A percentile compares a stretch with the other conserved stretches of the same genome.
These are phyloP conservation scores for Saccharomyces pastorianus DNA, from an alignment of 1,139 yeast species.

Conservation along the genomic window DNA sequence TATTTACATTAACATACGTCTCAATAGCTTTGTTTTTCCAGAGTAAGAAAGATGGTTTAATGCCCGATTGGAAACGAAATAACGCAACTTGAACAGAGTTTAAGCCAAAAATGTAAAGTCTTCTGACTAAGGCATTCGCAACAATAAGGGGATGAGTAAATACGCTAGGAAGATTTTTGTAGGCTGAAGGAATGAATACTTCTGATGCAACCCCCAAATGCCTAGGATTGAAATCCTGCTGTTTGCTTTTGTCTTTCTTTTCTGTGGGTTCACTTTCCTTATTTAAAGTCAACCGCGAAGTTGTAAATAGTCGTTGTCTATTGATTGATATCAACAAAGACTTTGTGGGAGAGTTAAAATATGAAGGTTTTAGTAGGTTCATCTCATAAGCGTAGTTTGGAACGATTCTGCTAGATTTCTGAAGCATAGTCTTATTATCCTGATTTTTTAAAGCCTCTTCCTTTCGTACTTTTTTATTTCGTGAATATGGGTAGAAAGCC, in stretches of 20 bases:
- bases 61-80: slow-evolving; percentile 54
- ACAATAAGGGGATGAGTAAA: slow-evolving; percentile 37
- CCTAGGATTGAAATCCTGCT: slow-evolving; percentile 32
- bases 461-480: no score
- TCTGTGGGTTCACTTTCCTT: slow-evolving; percentile 4
- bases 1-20: slow-evolving; percentile 54
- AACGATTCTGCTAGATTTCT: background rate
- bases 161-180: slow-evolving; percentile 38
- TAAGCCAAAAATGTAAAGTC: slow-evolving; percentile 48
- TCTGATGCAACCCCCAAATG: slow-evolving; percentile 41
- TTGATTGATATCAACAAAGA: background rate
- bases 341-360: background rate
- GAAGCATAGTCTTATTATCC: background rate
- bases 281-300: slow-evolving; percentile 2
- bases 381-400: background rate
- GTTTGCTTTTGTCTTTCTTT: slow-evolving; percentile 4
- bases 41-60: slow-evolving; percentile 54
- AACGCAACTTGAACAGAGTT: slow-evolving; percentile 59
- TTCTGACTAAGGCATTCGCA: slow-evolving; percentile 38
- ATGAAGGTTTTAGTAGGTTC: background rate
- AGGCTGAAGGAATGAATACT: slow-evolving; percentile 44
- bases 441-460: background rate
- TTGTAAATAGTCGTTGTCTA: background rate
- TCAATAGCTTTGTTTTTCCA: slow-evolving; percentile 77
- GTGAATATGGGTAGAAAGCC: background rate